Evolutionary conservation across 2,329 filamentous ascomycete genomes (phyloP).

Genomic region (Cryphonectria naterciae): DNA sequence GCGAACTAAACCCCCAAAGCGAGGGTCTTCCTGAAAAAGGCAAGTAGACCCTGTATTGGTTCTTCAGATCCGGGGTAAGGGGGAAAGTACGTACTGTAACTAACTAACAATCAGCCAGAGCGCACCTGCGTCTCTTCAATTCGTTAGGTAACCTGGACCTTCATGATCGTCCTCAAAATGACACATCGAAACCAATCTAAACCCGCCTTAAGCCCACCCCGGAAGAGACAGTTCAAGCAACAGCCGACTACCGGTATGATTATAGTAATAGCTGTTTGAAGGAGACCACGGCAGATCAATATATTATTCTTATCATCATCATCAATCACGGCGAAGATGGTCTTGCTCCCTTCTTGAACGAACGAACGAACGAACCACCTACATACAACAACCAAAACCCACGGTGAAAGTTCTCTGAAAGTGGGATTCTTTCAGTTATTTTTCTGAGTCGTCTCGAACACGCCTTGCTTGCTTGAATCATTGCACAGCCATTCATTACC

Average conservation of each 20-base stretch:
- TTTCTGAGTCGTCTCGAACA: not conserved
- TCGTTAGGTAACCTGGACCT: not conserved
- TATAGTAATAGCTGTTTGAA: not conserved
- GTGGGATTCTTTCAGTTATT: too few species aligned
- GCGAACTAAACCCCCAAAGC: not conserved
- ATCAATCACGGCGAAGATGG: not conserved
- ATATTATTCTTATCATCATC: not conserved
- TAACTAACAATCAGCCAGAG: not conserved
- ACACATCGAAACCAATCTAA: conserved; percentile 4
- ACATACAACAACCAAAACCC: too few species aligned
- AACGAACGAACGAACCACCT: not conserved
- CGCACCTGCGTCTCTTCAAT: not conserved
- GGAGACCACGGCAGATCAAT: not conserved
- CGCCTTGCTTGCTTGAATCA: not conserved
- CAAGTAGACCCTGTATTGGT: not conserved
- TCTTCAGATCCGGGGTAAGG: not conserved
- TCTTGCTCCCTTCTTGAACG: not conserved
- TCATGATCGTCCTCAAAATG: conserved; percentile 6
- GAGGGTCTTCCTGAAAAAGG: not conserved
- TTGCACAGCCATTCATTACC: not conserved
- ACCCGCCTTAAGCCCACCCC: not conserved
- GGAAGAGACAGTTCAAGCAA: not conserved
- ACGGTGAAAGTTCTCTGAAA: too few species aligned
- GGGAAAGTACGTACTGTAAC: not conserved
- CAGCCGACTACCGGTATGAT: not conserved